Base-by-base conservation (phyloP, 164 flowering plant genomes). In the Dillenia suffruticosa region DNA sequence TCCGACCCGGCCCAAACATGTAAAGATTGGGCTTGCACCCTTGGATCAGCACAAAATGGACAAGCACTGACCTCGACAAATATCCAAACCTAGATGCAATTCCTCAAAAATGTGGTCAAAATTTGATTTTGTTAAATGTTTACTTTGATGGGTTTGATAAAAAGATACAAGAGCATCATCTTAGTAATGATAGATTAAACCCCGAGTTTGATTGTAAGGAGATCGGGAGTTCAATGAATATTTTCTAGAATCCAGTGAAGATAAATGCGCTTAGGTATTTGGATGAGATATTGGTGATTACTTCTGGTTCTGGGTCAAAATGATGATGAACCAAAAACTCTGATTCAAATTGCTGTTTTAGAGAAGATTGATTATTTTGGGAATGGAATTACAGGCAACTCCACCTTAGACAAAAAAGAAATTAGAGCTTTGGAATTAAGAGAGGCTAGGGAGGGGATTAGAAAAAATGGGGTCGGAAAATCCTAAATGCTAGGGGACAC, bases 371-470 rank as follows among this genome's bases (percentile, higher is more conserved):
- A 67, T 26, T 12, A 88, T 91, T 70, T 52, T 88, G 54, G 97
- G 96, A 10, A 86, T 91, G 94, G 96, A 86, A 65, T 70, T 94
- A 67, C 99, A 77, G 75, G 96, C 96, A 6, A 96, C 91, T 26
- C 65, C 75, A 1, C 70, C 70, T 70, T 13, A 86, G 91, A 69
- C 89, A 81, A 75, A 86, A 85, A 77, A 1, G 87, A 88, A 76
- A 89, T 79, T 16, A 78, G 73, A 63, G 64, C 80, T 11, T n/a
- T 77, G 46, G 93, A 94, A 62, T 48, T 85, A 76, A 86, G 67
- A 74, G 89, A 88, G 77, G 85, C 89, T 17, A 73, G 84, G 61
- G 99, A 91, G 74, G 84, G 84, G 50, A 82, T 73, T 44, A 72
- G 96, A 69, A 94, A 81, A 85, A 80, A 66, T 65, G 86, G 47